phyloP scores from a whole-genome alignment of 78 protist species.

The Dictyostelium capitatum region DNA sequence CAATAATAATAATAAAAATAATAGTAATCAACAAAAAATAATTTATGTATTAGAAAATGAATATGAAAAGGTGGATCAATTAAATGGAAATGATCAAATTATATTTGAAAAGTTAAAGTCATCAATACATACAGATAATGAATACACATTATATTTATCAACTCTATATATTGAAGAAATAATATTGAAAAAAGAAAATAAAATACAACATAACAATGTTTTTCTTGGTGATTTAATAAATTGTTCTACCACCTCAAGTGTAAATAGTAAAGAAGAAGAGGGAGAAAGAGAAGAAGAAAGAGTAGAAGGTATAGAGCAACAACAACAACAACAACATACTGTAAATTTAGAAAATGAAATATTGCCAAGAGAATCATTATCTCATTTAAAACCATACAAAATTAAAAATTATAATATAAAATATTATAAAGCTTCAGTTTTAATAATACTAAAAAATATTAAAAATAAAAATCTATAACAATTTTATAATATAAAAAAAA shows the following conservation, averaged over 20 bases:
- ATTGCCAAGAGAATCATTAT: not conserved
- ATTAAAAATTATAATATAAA: constrained; percentile 4
- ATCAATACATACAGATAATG: not conserved
- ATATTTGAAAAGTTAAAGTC: constrained; percentile 2
- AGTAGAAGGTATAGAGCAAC: not conserved
- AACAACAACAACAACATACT: not conserved
- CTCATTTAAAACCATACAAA: not conserved
- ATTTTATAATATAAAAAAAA: too few species aligned
- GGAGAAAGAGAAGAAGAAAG: not conserved
- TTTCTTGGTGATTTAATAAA: not conserved
- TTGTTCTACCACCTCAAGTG: not conserved
- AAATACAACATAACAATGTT: not conserved
- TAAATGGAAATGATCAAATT: constrained; percentile 3
- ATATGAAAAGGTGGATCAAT: not conserved
- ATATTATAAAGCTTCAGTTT: constrained; percentile 1
- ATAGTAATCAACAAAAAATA: not conserved
- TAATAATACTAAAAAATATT: not conserved
- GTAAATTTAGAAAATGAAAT: constrained; percentile 7
- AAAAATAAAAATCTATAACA: too few species aligned
- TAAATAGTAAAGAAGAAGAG: not conserved
- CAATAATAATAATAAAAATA: too few species aligned
- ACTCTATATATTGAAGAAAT: constrained; percentile 1
- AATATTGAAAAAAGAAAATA: not conserved
- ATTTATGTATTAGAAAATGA: not conserved
- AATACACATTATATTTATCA: not conserved